Evolutionary conservation across 345 rosid species (phyloP).

Genomic region (Lepidium africanum): DNA sequence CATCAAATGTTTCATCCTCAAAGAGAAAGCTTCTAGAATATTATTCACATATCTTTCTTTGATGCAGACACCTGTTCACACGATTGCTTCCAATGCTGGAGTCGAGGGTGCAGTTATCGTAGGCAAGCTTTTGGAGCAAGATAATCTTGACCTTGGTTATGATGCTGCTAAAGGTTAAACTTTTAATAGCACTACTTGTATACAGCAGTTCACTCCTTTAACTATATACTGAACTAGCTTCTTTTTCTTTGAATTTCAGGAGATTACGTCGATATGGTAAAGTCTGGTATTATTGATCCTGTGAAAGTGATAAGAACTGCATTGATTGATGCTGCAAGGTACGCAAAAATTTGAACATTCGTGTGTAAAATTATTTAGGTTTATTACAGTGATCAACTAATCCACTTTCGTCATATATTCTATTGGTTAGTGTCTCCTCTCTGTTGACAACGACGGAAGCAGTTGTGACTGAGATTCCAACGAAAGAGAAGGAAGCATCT

Average conservation of each 20-base stretch:
- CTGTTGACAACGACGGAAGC: conserved; percentile 97
- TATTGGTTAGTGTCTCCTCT: conserved; percentile 62
- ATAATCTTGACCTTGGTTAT: conserved; percentile 77
- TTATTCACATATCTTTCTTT: background rate
- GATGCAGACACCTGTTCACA: conserved; percentile 73
- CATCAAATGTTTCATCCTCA: background rate
- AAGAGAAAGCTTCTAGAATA: background rate
- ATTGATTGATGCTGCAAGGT: conserved; percentile 94
- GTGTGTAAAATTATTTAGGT: background rate
- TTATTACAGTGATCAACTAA: background rate
- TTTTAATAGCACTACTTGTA: background rate
- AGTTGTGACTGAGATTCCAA: conserved; percentile 71
- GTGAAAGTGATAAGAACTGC: conserved; percentile 95
- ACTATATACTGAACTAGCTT: background rate
- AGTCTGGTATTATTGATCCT: conserved; percentile 89
- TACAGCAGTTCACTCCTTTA: too few relatives aligned
- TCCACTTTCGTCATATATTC: background rate
- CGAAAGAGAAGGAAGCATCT: conserved; percentile 61
- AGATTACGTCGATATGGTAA: conserved; percentile 92
- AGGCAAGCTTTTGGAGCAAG: conserved; percentile 93
- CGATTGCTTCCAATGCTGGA: conserved; percentile 86
- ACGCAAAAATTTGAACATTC: background rate
- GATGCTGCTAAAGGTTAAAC: conserved; percentile 86
- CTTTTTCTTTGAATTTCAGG: conserved; percentile 33
- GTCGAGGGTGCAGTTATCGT: conserved; percentile 97